Evolutionary conservation across 768 basidiomycete species (phyloP), one percentile per base, ranked within the genome.

Genomic region (Leccinellum luteum): DNA sequence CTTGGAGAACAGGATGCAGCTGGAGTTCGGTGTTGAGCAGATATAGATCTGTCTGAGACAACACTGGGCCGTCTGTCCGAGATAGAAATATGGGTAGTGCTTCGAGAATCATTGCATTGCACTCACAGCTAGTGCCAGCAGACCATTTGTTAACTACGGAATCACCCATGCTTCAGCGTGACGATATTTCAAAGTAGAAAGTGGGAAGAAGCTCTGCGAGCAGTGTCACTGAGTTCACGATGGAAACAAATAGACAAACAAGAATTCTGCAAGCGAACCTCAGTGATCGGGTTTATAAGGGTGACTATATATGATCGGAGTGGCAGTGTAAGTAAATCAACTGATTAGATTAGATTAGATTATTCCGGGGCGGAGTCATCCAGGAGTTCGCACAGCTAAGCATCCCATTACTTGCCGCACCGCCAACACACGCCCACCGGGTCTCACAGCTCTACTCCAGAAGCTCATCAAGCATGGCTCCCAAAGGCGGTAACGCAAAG

Each of bases 401-500:
- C 41, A 9, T 34, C 43, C 43, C 28, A 31, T 23, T 19, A 48
- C 54, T 27, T 13, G 50, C 15, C 49, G 8, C 58, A 52, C 45
- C 21, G 47, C 54, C 41, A 54, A 47, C 51, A 51, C 41, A 47
- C 50, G 6, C 28, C 9, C 15, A 10, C 41, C 10, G 19, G 19
- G 32, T 21, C 56, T 49, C 59, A 52, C 62, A 60, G 55, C 55
- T 54, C 34, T 43, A 51, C 23, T 8, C 48, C 15, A 25, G 41
- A 57, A 31, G 23, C 17, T 41, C n/a, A 53, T 34, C 10, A 30
- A 19, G 2, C 38, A 94, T 95, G 94, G 74, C 94, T 49, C 94
- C 94, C 1, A 92, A 92, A 73, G 90, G 87, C 60, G 85, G 81
- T 64, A 96, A 94, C 78, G 79, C 91, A 56, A 97, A 96, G 85